phyloP scores from a whole-genome alignment of 2,329 filamentous ascomycete genomes.

The Alternaria brassicicola region DNA sequence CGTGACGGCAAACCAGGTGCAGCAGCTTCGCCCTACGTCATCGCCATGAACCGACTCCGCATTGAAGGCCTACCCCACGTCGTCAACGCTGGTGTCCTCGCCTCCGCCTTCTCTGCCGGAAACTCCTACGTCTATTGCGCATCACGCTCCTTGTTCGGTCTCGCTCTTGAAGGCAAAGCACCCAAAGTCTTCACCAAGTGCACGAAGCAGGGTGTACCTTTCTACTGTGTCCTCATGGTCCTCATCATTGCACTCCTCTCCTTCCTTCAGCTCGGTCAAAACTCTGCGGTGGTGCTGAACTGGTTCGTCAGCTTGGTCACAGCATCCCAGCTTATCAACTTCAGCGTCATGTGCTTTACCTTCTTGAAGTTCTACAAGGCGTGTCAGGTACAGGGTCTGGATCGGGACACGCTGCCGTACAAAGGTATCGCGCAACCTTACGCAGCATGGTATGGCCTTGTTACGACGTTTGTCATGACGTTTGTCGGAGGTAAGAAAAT shows the following conservation, averaged over 20 bases:
- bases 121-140: constrained; percentile 64
- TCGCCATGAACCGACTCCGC: constrained; percentile 63
- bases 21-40: constrained; percentile 69
- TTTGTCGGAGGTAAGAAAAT: constrained; percentile 64
- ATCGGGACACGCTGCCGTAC: constrained; percentile 72
- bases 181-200: constrained; percentile 61
- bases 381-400: constrained; percentile 70
- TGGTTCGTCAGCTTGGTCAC: constrained; percentile 79
- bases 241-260: constrained; percentile 71
- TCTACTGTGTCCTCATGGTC: constrained; percentile 73
- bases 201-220: constrained; percentile 70
- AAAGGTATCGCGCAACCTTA: constrained; percentile 73
- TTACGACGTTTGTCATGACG: constrained; percentile 70
- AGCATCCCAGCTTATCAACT: constrained; percentile 64
- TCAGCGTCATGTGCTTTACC: constrained; percentile 65
- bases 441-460: constrained; percentile 69
- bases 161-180: constrained; percentile 61
- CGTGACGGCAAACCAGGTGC: constrained; percentile 65
- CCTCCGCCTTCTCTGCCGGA: constrained; percentile 61
- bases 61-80: constrained; percentile 63
- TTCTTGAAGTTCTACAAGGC: constrained; percentile 77
- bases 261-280: constrained; percentile 75
- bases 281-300: constrained; percentile 69
- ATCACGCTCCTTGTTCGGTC: constrained; percentile 60
- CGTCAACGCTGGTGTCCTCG: constrained; percentile 64